Evolutionary conservation across 129 eudicot species (phyloP), one percentile per base, ranked within the genome.

Genomic region (Pittosporum tobira): DNA sequence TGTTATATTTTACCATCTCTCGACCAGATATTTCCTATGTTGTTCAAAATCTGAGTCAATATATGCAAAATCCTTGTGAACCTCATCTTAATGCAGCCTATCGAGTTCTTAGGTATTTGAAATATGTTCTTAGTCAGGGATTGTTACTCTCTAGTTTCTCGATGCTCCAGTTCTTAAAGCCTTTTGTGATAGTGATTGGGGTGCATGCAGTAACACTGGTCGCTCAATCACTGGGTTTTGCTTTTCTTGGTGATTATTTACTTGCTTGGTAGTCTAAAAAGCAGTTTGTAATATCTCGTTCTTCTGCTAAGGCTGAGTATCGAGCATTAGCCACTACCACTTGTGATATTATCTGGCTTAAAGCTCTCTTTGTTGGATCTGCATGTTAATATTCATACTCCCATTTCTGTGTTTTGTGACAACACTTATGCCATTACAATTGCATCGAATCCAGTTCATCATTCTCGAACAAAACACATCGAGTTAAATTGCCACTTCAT

Each of bases 111-210:
- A 8, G 54, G 0, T 62, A 62, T 28, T 11, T 45, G 10, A 62
- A 62, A 11, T 4, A 22, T 0, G n/a, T 29, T 26, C 23, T 14
- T 2, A 56, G 56, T 12, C 40, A 15, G 45, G 42, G 53, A 0
- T 13, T 28, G 10, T 30, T 45, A 8, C 21, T 57, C 16, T 1
- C 16, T 7, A 16, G n/a, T 10, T 10, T 2, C 2, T 22, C 13
- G n/a, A n/a, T 8, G n/a, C 31, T 22, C 0, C 2, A 5, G 2
- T 24, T 50, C 16, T 50, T 15, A 15, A 22, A 6, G 38, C 66
- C 19, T 45, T 44, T 25, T 44, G 54, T 10, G 26, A 61, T 19
- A 18, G 16, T 27, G 66, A 61, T 18, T 61, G 48, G 66, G 51
- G 36, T 4, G 40, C 9, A 10, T 61, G 53, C 18, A 24, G 3